Base-by-base conservation (phyloP, 1,139 yeast genomes). In the Taphrina wiesneri region DNA sequence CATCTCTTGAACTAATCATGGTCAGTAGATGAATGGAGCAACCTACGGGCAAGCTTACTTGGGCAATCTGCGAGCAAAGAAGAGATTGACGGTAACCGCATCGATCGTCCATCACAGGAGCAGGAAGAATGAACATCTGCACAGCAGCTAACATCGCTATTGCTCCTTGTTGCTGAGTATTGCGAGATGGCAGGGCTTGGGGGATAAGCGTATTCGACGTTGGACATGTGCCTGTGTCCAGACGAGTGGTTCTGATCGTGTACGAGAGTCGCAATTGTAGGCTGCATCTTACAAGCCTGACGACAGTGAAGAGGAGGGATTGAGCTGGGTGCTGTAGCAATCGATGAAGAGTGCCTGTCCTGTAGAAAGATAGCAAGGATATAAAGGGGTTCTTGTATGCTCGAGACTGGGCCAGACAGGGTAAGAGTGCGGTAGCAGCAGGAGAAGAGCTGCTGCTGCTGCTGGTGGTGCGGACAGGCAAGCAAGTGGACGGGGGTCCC, bases 11-110 rank as follows among this genome's bases (percentile, higher is more conserved):
- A 32, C 57, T 60, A 21, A 32, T 26, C 30, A 26, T 23, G 13
- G n/a, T 21, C 30, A 28, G 36, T 32, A 30, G 11, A 5, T 13
- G 32, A 15, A 7, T 2, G 21, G 49, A 23, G 32, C 7, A 34
- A 15, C 17, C 30, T 5, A 46, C 32, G 19, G 25, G 1, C 34
- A 25, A 23, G 26, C 56, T 19, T 52, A 52, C 56, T 39, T 25
- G 59, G 59, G 39, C 59, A 54, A 21, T 45, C 47, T 17, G 64
- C 64, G 17, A 60, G 57, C n/a, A 60, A 26, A 13, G 57, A 25
- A 15, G 64, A 49, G 28, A 60, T 60, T 25, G 57, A 51, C 1
- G 64, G 64, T 21, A 60, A 25, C 1, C 57, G 49, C 21, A 45
- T 41, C 32, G 56, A 34, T 9, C 47, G 47, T 4, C 23, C 23